Evolutionary conservation across 192 early-diverging fungal species (phyloP).

Genomic region (Phlyctochytrium planicorne): DNA sequence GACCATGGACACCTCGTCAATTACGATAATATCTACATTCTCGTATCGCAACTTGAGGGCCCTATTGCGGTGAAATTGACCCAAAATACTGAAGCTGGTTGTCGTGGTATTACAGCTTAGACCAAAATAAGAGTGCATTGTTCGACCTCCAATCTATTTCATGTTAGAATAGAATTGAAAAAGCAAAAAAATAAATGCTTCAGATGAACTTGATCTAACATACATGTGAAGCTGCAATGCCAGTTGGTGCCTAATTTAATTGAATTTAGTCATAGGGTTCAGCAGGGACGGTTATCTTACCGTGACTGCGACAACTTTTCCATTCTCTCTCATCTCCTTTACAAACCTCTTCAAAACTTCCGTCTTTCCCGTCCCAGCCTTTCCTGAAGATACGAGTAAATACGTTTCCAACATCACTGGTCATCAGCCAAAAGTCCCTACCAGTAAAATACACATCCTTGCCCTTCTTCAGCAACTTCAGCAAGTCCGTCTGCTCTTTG

Average conservation of each 20-base stretch:
- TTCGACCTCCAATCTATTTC: conserved; percentile 36
- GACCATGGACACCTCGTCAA: conserved; percentile 53
- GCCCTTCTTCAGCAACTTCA: conserved; percentile 27
- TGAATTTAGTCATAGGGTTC: conserved; percentile 6
- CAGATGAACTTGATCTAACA: too few relatives aligned
- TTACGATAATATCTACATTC: conserved; percentile 35
- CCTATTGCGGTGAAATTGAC: not conserved
- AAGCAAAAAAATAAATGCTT: conserved; percentile 6
- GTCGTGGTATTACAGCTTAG: conserved; percentile 10
- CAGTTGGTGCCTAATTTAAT: conserved; percentile 43
- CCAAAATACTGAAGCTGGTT: not conserved
- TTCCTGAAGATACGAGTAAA: conserved; percentile 23
- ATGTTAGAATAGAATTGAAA: not conserved
- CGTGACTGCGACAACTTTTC: conserved; percentile 32
- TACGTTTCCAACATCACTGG: not conserved
- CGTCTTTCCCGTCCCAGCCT: conserved; percentile 51
- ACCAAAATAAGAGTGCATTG: conserved; percentile 38
- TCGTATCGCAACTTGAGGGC: conserved; percentile 22
- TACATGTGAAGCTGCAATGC: conserved; percentile 45
- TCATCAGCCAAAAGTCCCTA: not conserved
- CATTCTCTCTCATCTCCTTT: not conserved
- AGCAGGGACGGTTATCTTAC: conserved; percentile 27
- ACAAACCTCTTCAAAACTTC: conserved; percentile 39
- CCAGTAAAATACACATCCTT: conserved; percentile 47
- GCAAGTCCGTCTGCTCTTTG: conserved; percentile 26